Percentiles rank a stretch among this genome's conserved stretches.
phyloP scores from a whole-genome alignment of 192 early-diverging fungal genomes.

The Mortierella antarctica region DNA sequence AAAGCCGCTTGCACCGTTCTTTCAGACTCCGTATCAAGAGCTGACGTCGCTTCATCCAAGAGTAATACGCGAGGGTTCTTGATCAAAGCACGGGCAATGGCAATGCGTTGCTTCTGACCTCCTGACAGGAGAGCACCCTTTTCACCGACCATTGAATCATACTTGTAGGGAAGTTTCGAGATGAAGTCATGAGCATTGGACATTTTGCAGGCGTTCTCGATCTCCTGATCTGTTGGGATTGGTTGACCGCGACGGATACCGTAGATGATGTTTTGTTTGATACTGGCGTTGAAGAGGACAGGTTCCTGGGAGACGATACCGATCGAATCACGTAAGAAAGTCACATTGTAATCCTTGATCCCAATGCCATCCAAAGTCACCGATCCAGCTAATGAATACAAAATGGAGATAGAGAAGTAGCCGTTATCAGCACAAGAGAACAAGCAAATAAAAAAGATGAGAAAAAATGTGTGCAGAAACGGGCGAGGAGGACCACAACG shows the following conservation, averaged over 20 bases:
- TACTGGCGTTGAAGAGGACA: conserved; percentile 81
- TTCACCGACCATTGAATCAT: conserved; percentile 89
- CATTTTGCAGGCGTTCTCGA: conserved; percentile 72
- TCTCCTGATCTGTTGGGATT: conserved; percentile 72
- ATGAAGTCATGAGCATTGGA: conserved; percentile 90
- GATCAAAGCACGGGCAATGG: conserved; percentile 89
- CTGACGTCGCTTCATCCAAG: conserved; percentile 84
- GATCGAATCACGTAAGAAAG: conserved; percentile 86
- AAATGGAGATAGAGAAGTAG: too few relatives aligned
- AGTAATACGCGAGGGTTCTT: conserved; percentile 79
- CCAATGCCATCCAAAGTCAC: conserved; percentile 83
- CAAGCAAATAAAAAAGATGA: too few relatives aligned
- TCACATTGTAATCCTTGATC: conserved; percentile 80
- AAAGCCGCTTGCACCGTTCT: conserved; percentile 73
- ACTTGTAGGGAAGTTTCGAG: conserved; percentile 79
- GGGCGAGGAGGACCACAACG: background rate
- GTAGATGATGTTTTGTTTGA: conserved; percentile 87
- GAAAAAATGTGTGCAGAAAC: background rate
- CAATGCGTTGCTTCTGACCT: conserved; percentile 75
- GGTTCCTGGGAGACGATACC: conserved; percentile 95
- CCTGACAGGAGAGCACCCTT: conserved; percentile 58
- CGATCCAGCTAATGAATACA: conserved; percentile 56
- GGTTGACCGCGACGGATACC: conserved; percentile 61
- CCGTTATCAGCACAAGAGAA: too few relatives aligned
- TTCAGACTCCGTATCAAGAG: conserved; percentile 78